Evolutionary conservation across 1,139 yeast species (phyloP).

Genomic region (Kodamaea plutei): DNA sequence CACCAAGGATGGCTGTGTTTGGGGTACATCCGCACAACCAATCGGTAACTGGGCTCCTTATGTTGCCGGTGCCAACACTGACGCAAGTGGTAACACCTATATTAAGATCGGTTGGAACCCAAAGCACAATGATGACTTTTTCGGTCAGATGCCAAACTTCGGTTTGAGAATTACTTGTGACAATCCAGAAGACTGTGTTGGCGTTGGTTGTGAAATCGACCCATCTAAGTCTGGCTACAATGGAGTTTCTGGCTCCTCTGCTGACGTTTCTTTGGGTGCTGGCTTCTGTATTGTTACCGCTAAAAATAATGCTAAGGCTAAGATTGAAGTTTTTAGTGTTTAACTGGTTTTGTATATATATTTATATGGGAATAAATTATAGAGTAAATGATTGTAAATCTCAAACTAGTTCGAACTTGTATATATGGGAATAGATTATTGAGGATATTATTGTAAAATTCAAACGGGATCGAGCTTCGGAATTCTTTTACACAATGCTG

Average conservation of each 20-base stretch:
- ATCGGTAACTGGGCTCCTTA: conserved; percentile 91
- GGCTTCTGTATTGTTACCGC: conserved; percentile 83
- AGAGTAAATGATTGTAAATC: not conserved
- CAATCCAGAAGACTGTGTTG: conserved; percentile 61
- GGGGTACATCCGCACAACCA: conserved; percentile 71
- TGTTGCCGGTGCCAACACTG: conserved; percentile 87
- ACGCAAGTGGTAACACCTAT: conserved; percentile 60
- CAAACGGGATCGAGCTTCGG: no score
- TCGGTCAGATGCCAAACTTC: conserved; percentile 52
- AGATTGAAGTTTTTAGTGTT: conserved; percentile 59
- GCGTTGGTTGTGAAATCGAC: conserved; percentile 75
- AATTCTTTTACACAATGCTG: no score
- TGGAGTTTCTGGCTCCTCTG: conserved; percentile 40
- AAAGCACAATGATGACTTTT: conserved; percentile 63
- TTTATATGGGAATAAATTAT: conserved; percentile 5
- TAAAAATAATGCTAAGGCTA: conserved; percentile 56
- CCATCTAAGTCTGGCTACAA: conserved; percentile 60
- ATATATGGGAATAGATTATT: not conserved
- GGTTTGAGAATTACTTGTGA: conserved; percentile 76
- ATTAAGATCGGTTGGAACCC: conserved; percentile 93
- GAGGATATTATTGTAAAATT: no score
- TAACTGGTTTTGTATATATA: conserved; percentile 5
- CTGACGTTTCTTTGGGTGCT: conserved; percentile 61
- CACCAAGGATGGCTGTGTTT: conserved; percentile 70
- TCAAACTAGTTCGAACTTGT: not conserved